A percentile compares a stretch with the other conserved stretches of the same genome.
Conservation (phyloP, 495 filamentous ascomycete genomes). For the Xylaria venustula region DNA sequence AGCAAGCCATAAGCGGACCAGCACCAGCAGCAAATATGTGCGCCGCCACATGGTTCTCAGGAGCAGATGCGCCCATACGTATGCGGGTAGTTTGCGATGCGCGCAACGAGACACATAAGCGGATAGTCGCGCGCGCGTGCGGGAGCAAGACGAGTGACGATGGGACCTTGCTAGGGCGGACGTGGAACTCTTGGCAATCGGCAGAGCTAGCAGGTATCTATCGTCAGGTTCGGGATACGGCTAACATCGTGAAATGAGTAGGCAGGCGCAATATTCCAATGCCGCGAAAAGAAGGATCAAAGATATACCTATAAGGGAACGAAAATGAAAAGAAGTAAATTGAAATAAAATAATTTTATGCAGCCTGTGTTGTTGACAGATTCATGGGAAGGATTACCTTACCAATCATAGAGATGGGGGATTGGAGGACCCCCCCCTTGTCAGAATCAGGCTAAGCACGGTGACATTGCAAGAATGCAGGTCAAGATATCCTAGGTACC, state of each 20-base stretch:
- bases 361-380: constrained; percentile 6
- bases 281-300: background rate
- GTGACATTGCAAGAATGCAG: background rate
- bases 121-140: background rate
- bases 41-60: constrained; percentile 77
- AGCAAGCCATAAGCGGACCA: constrained; percentile 91
- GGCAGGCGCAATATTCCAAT: background rate
- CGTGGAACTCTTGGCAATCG: constrained; percentile 1
- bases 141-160: background rate
- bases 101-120: background rate
- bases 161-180: background rate
- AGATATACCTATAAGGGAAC: background rate
- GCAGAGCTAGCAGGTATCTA: too few relatives aligned
- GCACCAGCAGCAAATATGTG: constrained; percentile 77
- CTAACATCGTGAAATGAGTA: background rate
- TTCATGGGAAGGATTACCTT: background rate
- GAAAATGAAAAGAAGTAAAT: background rate
- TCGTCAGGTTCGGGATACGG: background rate
- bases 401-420: background rate
- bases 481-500: too few relatives aligned
- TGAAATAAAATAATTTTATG: background rate
- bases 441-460: background rate
- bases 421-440: background rate
- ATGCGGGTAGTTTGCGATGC: constrained; percentile 9
- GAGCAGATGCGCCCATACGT: constrained; percentile 17